Conservation (phyloP, 371 early-diverging fungal species). For the Apophysomyces trapeziformis region DNA sequence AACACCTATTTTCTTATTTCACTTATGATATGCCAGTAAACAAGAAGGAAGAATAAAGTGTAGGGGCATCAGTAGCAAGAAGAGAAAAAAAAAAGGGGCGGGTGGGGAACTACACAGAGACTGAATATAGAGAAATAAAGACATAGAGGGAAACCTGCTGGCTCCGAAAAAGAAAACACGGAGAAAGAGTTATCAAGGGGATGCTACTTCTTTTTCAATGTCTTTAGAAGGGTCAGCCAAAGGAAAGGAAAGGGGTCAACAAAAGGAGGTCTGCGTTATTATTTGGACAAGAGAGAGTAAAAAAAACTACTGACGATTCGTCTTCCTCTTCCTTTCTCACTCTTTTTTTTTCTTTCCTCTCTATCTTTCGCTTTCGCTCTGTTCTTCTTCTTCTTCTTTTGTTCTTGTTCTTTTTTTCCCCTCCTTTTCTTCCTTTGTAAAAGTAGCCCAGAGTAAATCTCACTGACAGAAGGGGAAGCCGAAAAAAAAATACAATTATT, state of each 20-base stretch:
- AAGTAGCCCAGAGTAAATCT: slow-evolving; percentile 1
- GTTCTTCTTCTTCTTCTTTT: not conserved
- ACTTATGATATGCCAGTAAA: no score
- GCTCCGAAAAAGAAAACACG: not conserved
- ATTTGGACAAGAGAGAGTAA: not conserved
- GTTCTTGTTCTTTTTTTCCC: slow-evolving; percentile 6
- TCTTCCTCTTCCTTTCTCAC: not conserved
- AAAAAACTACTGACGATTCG: no score
- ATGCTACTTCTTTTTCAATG: not conserved
- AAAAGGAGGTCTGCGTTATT: slow-evolving; percentile 7
- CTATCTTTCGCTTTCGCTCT: not conserved
- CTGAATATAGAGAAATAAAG: not conserved
- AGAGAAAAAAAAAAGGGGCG: no score
- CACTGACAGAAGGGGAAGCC: not conserved
- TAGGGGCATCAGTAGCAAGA: no score
- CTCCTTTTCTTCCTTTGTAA: slow-evolving; percentile 11
- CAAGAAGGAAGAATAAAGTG: no score
- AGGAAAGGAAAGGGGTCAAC: not conserved
- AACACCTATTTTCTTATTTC: no score
- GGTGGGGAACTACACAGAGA: not conserved
- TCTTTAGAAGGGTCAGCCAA: not conserved
- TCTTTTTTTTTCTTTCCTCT: not conserved
- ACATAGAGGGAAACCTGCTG: not conserved
- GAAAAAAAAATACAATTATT: not conserved
- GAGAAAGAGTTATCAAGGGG: not conserved